These are phyloP conservation scores for Aureobasidium sp. DNA, from an alignment of 2,329 filamentous ascomycete species.

Conservation along the genomic window DNA sequence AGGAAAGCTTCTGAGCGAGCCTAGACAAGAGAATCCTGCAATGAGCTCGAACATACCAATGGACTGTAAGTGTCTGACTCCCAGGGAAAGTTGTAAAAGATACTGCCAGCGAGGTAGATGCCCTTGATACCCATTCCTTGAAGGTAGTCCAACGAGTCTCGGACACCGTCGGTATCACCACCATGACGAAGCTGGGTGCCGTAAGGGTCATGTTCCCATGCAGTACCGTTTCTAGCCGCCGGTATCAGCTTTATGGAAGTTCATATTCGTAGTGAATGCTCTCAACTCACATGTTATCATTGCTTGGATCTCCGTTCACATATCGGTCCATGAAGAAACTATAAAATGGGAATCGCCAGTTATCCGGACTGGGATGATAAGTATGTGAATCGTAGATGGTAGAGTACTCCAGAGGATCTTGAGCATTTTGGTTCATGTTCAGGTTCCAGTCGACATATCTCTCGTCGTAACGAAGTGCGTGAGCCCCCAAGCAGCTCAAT, in stretches of 20 bases:
- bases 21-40: conserved; percentile 52
- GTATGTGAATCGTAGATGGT: conserved; percentile 49
- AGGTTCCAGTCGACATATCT: conserved; percentile 51
- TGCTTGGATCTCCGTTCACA: conserved; percentile 57
- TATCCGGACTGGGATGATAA: conserved; percentile 50
- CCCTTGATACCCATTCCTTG: conserved; percentile 54
- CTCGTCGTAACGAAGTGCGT: conserved; percentile 38
- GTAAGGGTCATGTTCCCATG: conserved; percentile 54
- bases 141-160: conserved; percentile 57
- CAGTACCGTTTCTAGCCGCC: conserved; percentile 43
- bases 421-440: conserved; percentile 53
- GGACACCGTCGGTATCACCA: conserved; percentile 52
- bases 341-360: conserved; percentile 62
- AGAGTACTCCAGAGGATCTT: conserved; percentile 51
- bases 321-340: conserved; percentile 58
- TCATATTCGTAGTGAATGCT: no score
- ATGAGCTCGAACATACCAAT: conserved; percentile 44
- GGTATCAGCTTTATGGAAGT: conserved; percentile 1
- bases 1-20: no score
- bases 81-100: conserved; percentile 60
- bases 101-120: conserved; percentile 57
- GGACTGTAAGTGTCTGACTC: conserved; percentile 53
- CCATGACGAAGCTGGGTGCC: conserved; percentile 57
- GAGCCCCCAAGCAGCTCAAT: background rate
- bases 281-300: conserved; percentile 46